Evolutionary conservation across 768 basidiomycete species (phyloP).

Genomic region (Podaxis sp.): DNA sequence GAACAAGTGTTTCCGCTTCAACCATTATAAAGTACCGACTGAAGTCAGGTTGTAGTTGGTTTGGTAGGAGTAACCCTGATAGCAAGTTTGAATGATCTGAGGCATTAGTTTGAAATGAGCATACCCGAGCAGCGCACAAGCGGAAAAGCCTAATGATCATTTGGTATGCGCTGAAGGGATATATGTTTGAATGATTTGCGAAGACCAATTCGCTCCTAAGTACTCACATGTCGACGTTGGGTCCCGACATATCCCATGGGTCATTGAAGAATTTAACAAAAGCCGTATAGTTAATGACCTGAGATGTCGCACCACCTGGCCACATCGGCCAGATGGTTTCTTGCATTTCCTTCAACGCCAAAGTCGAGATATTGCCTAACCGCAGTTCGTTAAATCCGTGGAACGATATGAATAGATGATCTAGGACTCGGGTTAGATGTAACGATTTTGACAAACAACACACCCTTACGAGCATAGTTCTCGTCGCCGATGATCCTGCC

Average conservation of each 20-base stretch:
- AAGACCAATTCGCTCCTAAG: background rate
- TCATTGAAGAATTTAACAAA: conserved; percentile 57
- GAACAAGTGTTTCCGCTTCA: conserved; percentile 4
- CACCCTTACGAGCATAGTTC: conserved; percentile 5
- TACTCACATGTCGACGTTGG: conserved; percentile 48
- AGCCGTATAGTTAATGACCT: conserved; percentile 35
- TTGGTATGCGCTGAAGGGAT: conserved; percentile 39
- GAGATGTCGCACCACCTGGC: conserved; percentile 57
- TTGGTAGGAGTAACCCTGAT: conserved; percentile 67
- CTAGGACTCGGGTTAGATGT: conserved; percentile 30
- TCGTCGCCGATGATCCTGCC: background rate
- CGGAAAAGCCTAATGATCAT: conserved; percentile 59
- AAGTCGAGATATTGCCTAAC: conserved; percentile 44
- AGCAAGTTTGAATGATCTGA: conserved; percentile 1
- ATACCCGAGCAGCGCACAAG: conserved; percentile 54
- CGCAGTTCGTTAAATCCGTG: conserved; percentile 60
- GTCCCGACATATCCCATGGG: conserved; percentile 65
- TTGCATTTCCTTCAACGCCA: conserved; percentile 56
- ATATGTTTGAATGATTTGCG: conserved; percentile 5
- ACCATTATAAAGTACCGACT: conserved; percentile 12
- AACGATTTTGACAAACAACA: background rate
- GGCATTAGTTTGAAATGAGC: conserved; percentile 16
- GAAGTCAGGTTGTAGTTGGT: conserved; percentile 61
- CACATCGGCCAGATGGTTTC: conserved; percentile 56
- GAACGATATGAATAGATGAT: conserved; percentile 71